Base-by-base conservation (phyloP, 140 eudicot genomes). In the Bidens hawaiensis region DNA sequence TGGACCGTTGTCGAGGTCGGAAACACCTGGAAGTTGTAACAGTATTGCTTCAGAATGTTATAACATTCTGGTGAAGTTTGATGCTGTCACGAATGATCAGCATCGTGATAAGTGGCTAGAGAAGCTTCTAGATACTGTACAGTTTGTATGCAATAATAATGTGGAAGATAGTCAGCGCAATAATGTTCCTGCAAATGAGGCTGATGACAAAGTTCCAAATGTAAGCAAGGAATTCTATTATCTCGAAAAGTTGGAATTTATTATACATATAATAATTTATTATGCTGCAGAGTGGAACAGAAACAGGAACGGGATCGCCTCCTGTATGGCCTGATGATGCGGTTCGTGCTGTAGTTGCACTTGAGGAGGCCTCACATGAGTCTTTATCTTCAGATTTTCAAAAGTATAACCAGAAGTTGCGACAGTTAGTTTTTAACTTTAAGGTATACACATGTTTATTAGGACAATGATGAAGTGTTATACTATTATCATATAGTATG, bases 381-480 rank as follows among this genome's bases (percentile, higher is more conserved):
- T 64, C 90, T 8, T 62, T 82, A 43, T 75, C 89, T 47, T 76
- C 85, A 11, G 96, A 84, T 80, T 81, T 75, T 70, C 82, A 73
- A 75, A 93, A 93, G 72, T 93, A 93, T 51, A 93, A 93, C 72
- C 87, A 88, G 67, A 93, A 93, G 81, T 72, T 93, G 96, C 68
- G 99, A 53, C 82, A 71, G 49, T 65, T 88, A 74, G 18, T 46
- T 16, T 93, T 80, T 78, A 93, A 93, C 79, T 82, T 93, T 18
- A 85, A 88, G 96, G 99, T 93, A 58, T 26, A 27, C 48, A 13
- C 16, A 12, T 10, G 5, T 68, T 46, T 43, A 57, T 43, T 23
- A 68, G 8, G 56, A 50, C 41, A 23, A 14, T 7, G 12, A n/a
- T 25, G 34, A 52, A 52, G n/a, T 52, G 9, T 52, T 52, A 52